Base-by-base conservation (phyloP, 148 eudicot species). In the Dianthus caryophyllus region DNA sequence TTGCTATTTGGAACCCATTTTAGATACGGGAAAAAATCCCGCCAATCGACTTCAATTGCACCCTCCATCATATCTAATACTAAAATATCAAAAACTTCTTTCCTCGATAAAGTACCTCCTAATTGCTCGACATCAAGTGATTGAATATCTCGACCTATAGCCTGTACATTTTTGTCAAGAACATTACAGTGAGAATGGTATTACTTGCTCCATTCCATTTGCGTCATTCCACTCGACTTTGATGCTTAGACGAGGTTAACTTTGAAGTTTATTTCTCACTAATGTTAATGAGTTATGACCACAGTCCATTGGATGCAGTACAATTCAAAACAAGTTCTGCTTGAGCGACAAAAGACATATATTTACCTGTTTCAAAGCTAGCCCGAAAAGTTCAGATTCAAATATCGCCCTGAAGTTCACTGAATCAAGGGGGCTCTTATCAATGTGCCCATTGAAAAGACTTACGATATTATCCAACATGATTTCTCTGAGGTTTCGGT, bases 31-130 rank as follows among this genome's bases (percentile, higher is more conserved):
- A 90, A 90, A 73, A 94, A 94, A 72, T 94, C 98, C 79, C 98
- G 81, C 98, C 96, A 94, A 63, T 94, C 98, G 33, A 88, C 92
- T 31, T 88, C 89, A 52, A 90, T 90, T 24, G 92, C 97, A 31
- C 95, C 92, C 70, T 79, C 84, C 92, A 90, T 82, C 72, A 84
- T 87, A 53, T 88, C 98, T 18, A 67, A 33, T 20, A 90, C 88
- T 33, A 94, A 75, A 47, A 81, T 67, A 62, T 72, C 77, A 67
- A 84, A 74, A 17, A 90, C 66, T 24, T 93, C 90, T 31, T 71
- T 70, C 64, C 85, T 86, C 16, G 97, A 76, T 44, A 93, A 43
- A 6, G 84, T 85, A 18, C 68, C 64, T 38, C 84, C 85, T 26
- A 93, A 77, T 72, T 88, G 90, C 70, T 84, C 83, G 16, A 86